A percentile compares a stretch with the other conserved stretches of the same genome.
Evolutionary conservation across 1,284 basidiomycete species (phyloP).

Genomic region (Fomitiporia mediterranea): DNA sequence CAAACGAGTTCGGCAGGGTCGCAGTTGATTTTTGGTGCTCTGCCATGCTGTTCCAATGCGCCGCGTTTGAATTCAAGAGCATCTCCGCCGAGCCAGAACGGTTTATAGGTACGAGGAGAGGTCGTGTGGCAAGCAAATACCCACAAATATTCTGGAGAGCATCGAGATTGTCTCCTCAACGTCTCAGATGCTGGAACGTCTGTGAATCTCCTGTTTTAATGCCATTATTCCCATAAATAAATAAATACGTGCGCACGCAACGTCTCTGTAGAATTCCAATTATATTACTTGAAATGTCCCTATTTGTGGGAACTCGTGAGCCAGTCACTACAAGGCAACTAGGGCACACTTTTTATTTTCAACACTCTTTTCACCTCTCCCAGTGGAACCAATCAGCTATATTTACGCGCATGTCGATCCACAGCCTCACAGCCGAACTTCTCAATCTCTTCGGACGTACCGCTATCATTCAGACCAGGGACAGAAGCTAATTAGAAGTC

Average conservation of each 20-base stretch:
- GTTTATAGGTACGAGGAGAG: background rate
- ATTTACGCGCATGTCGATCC: constrained; percentile 12
- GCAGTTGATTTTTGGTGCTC: background rate
- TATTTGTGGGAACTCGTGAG: too few relatives aligned
- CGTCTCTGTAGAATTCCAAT: too few relatives aligned
- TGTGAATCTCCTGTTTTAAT: background rate
- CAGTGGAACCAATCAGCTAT: background rate
- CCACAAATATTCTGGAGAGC: background rate
- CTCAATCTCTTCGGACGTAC: constrained; percentile 5
- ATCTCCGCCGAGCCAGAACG: background rate
- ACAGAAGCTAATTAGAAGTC: background rate
- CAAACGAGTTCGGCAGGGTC: background rate
- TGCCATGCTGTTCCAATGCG: background rate
- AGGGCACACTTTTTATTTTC: background rate
- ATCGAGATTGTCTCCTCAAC: background rate
- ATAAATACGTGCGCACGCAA: background rate
- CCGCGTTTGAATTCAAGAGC: background rate
- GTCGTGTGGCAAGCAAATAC: background rate
- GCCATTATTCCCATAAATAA: background rate
- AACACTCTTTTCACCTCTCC: background rate
- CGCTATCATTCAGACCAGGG: background rate
- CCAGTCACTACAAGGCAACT: too few relatives aligned
- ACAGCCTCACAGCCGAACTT: background rate
- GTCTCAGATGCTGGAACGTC: background rate
- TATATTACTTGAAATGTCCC: too few relatives aligned